Conservation (phyloP, 2,329 filamentous ascomycete genomes). For the Colletotrichum musae region DNA sequence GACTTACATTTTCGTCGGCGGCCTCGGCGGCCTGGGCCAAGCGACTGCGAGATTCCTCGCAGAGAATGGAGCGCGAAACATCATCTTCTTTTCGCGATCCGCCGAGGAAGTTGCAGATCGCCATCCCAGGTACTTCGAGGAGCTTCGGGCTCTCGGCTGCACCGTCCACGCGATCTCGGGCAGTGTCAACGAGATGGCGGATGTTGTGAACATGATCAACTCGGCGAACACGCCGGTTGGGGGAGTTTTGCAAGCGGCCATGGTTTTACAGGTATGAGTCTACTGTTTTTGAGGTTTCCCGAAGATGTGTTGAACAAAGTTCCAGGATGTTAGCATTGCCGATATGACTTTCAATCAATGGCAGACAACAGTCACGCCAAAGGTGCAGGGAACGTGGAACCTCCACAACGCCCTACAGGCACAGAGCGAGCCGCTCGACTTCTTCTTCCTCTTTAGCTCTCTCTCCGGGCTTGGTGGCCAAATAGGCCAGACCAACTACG, state of each 20-base stretch:
- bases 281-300: no score
- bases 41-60: conserved; percentile 49
- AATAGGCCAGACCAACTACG: conserved; percentile 57
- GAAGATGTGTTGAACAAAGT: no score
- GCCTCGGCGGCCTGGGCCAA: conserved; percentile 51
- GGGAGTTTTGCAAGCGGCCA: conserved; percentile 58
- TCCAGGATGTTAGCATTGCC: conserved; percentile 44
- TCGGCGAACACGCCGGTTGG: conserved; percentile 48
- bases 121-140: conserved; percentile 25
- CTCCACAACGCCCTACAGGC: conserved; percentile 51
- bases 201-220: conserved; percentile 47
- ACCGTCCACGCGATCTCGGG: conserved; percentile 48
- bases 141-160: conserved; percentile 46
- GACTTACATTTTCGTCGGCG: conserved; percentile 50
- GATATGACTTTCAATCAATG: conserved; percentile 57
- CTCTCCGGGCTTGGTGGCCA: conserved; percentile 52
- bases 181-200: conserved; percentile 48
- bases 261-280: conserved; percentile 49
- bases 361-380: conserved; percentile 53
- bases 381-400: conserved; percentile 60
- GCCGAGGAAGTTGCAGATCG: conserved; percentile 24
- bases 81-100: conserved; percentile 48
- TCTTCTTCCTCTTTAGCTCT: conserved; percentile 56
- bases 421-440: conserved; percentile 47
- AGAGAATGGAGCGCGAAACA: conserved; percentile 47